phyloP scores from a whole-genome alignment of 345 rosid genomes.

The Draba incana region DNA sequence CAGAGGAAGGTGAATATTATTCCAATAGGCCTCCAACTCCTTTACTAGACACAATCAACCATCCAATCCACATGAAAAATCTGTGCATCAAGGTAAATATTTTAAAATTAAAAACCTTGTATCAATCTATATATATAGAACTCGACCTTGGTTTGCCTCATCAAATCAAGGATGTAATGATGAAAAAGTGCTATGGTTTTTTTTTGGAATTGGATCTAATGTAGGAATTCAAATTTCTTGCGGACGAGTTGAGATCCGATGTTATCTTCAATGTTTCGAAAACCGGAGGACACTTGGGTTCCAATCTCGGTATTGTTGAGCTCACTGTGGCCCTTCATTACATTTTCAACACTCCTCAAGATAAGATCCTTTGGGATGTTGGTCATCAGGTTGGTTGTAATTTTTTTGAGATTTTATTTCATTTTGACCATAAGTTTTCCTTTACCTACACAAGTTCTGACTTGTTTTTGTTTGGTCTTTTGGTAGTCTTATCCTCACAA shows the following conservation, averaged over 20 bases:
- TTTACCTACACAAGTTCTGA: background rate
- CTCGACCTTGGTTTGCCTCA: background rate
- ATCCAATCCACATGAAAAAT: conserved; percentile 80
- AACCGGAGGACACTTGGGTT: conserved; percentile 96
- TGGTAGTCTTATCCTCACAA: conserved; percentile 83
- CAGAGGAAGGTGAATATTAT: conserved; percentile 26
- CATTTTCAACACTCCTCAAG: conserved; percentile 89
- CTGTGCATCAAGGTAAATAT: conserved; percentile 53
- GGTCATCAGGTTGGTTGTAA: conserved; percentile 85
- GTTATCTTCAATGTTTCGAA: conserved; percentile 88
- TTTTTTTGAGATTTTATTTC: conserved; percentile 27
- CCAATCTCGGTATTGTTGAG: conserved; percentile 98
- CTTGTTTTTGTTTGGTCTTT: background rate
- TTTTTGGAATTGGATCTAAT: conserved; percentile 52
- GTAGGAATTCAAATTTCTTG: conserved; percentile 84
- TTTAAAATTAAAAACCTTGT: background rate
- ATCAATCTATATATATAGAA: no score
- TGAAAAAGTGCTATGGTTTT: conserved; percentile 66
- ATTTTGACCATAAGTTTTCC: background rate
- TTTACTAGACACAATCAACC: conserved; percentile 68
- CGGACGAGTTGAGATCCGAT: conserved; percentile 87
- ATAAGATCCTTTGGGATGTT: conserved; percentile 93
- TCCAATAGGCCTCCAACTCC: conserved; percentile 61
- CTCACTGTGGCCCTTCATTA: conserved; percentile 97
- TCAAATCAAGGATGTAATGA: conserved; percentile 36